Evolutionary conservation across 1,139 yeast species (phyloP).

Genomic region (Pichia cactophila): DNA sequence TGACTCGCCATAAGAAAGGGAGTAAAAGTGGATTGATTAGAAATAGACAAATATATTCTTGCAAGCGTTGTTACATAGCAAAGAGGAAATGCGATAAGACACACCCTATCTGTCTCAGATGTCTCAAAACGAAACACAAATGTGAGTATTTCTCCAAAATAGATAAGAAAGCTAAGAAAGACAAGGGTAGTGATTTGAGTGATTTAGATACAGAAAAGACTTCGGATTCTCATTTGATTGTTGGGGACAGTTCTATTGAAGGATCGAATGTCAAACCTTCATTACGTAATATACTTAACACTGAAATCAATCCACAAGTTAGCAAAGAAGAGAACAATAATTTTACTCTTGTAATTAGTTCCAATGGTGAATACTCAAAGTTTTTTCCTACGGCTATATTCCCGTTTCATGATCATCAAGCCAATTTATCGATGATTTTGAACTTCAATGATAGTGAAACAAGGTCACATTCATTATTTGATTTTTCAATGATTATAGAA

Average conservation of each 20-base stretch:
- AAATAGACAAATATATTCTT: constrained; percentile 16
- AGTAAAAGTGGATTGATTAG: constrained; percentile 13
- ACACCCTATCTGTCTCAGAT: constrained; percentile 15
- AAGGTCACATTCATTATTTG: constrained; percentile 13
- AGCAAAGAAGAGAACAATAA: constrained; percentile 14
- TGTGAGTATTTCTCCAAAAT: constrained; percentile 17
- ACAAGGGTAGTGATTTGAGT: background rate
- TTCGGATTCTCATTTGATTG: background rate
- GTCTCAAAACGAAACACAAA: constrained; percentile 7
- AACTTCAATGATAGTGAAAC: constrained; percentile 9
- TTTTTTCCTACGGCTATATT: constrained; percentile 19
- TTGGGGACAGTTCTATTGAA: background rate
- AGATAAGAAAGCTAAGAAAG: constrained; percentile 7
- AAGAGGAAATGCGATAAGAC: constrained; percentile 20
- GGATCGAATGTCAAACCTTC: background rate
- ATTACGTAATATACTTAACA: constrained; percentile 6
- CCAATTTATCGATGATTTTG: constrained; percentile 15
- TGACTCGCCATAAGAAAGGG: background rate
- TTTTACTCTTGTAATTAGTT: constrained; percentile 17
- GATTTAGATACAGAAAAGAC: background rate
- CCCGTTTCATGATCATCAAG: constrained; percentile 17
- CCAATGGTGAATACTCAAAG: constrained; percentile 20
- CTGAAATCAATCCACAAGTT: constrained; percentile 17
- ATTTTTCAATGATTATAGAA: constrained; percentile 12
- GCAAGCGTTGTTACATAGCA: constrained; percentile 16